phyloP scores from a whole-genome alignment of 2,329 filamentous ascomycete species.

The Colletotrichum sp. region DNA sequence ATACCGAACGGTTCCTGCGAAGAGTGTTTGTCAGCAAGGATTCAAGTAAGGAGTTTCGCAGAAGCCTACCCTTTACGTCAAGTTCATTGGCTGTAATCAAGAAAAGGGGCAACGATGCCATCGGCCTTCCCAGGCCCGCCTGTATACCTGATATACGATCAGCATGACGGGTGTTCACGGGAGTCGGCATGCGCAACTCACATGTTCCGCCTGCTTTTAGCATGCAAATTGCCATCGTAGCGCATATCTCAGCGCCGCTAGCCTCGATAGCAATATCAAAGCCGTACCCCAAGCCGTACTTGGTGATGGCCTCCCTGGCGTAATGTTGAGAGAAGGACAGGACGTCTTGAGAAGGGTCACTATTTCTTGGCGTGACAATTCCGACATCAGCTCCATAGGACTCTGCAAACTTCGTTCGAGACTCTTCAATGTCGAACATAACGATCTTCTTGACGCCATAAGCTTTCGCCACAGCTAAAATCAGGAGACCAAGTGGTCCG shows the following conservation, averaged over 20 bases:
- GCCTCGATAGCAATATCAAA: background rate
- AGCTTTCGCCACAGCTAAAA: background rate
- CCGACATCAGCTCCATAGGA: background rate
- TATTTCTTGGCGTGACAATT: background rate
- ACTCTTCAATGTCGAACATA: background rate
- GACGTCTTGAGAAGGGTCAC: background rate
- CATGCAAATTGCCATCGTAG: background rate
- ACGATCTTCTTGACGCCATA: background rate
- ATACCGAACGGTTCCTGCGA: slow-evolving; percentile 27
- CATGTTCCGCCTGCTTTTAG: background rate
- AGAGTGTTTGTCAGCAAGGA: background rate
- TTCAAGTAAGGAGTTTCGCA: fast-evolving
- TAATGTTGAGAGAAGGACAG: background rate
- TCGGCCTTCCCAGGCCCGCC: slow-evolving; percentile 26
- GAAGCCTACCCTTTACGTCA: slow-evolving; percentile 23
- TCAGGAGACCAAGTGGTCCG: background rate
- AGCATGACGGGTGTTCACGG: background rate
- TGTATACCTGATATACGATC: background rate
- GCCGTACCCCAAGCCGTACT: background rate
- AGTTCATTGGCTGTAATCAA: slow-evolving; percentile 28
- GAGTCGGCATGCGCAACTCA: background rate
- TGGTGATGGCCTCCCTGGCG: background rate
- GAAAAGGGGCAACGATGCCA: slow-evolving; percentile 26
- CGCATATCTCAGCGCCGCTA: background rate
- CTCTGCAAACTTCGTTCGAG: background rate